phyloP scores from a whole-genome alignment of 805 yeast genomes.

The Hagleromyces aurorensis region DNA sequence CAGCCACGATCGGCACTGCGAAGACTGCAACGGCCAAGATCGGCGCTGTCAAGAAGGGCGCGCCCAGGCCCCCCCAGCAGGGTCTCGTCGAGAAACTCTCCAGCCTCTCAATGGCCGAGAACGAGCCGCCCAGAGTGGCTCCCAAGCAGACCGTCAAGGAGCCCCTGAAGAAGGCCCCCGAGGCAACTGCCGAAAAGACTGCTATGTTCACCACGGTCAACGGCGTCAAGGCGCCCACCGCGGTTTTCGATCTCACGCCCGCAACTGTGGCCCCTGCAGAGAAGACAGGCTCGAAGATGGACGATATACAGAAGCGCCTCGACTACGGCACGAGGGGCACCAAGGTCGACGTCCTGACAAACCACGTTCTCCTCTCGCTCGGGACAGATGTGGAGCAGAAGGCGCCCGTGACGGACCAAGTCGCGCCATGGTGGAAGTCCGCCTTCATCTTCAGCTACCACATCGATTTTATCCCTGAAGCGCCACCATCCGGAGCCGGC shows the following conservation, averaged over 20 bases:
- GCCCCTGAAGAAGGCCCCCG: slow-evolving; percentile 1
- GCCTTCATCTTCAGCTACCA: slow-evolving; percentile 17
- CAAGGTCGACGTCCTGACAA: slow-evolving; percentile 17
- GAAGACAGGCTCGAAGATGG: too few relatives aligned
- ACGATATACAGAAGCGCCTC: slow-evolving; percentile 10
- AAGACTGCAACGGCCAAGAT: too few relatives aligned
- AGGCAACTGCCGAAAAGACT: neutral
- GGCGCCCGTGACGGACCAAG: neutral
- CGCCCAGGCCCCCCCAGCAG: too few relatives aligned
- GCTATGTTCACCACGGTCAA: neutral
- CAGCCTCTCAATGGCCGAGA: too few relatives aligned
- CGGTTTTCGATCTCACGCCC: slow-evolving; percentile 10
- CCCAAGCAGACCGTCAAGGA: too few relatives aligned
- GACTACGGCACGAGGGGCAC: slow-evolving; percentile 23
- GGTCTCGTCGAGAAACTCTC: too few relatives aligned
- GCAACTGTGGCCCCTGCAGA: slow-evolving; percentile 3
- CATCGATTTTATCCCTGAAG: slow-evolving; percentile 11
- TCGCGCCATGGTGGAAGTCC: slow-evolving; percentile 16
- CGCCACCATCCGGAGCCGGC: neutral
- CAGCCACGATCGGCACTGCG: too few relatives aligned
- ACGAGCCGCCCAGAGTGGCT: too few relatives aligned
- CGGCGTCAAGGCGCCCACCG: slow-evolving; percentile 3
- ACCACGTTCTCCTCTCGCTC: slow-evolving; percentile 10
- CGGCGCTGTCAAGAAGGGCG: too few relatives aligned
- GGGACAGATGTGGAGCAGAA: slow-evolving; percentile 11